phyloP scores from a whole-genome alignment of 2,329 filamentous ascomycete species.

The Trichoderma endophyticum region DNA sequence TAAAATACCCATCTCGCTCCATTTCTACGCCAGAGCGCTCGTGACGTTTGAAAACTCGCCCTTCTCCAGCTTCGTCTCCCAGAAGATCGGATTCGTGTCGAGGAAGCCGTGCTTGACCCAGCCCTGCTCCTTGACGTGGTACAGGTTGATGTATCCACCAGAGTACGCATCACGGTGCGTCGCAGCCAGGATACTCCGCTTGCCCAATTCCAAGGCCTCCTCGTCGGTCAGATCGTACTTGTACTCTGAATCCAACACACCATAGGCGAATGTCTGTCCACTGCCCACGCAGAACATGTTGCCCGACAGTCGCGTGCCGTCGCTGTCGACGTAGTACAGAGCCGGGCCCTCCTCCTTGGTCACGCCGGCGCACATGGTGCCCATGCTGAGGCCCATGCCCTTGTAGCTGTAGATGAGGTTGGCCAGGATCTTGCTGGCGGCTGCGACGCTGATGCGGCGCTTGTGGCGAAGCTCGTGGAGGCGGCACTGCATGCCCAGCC shows the following conservation, averaged over 20 bases:
- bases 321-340: slow-evolving; percentile 94
- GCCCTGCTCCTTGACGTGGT: slow-evolving; percentile 97
- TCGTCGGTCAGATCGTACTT: slow-evolving; percentile 81
- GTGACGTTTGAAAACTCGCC: slow-evolving; percentile 97
- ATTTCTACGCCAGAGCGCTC: slow-evolving; percentile 56
- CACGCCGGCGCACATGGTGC: slow-evolving; percentile 98
- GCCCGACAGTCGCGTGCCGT: slow-evolving; percentile 86
- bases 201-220: slow-evolving; percentile 86
- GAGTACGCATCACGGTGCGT: slow-evolving; percentile 99
- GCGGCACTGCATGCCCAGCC: slow-evolving; percentile 97
- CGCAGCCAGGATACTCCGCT: slow-evolving; percentile 88
- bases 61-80: slow-evolving; percentile 98
- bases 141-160: slow-evolving; percentile 96
- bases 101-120: slow-evolving; percentile 99
- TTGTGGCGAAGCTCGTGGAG: slow-evolving; percentile 99
- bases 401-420: slow-evolving; percentile 99
- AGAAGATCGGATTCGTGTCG: slow-evolving; percentile 99
- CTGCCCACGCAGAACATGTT: slow-evolving; percentile 98
- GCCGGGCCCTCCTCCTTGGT: slow-evolving; percentile 93
- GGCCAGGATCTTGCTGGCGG: slow-evolving; percentile 95
- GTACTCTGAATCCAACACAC: slow-evolving; percentile 95
- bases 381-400: slow-evolving; percentile 98
- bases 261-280: slow-evolving; percentile 97
- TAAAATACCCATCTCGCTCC: neutral
- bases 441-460: slow-evolving; percentile 94